Evolutionary conservation across 2,329 filamentous ascomycete genomes (phyloP).

Genomic region (Endothia cerciana): DNA sequence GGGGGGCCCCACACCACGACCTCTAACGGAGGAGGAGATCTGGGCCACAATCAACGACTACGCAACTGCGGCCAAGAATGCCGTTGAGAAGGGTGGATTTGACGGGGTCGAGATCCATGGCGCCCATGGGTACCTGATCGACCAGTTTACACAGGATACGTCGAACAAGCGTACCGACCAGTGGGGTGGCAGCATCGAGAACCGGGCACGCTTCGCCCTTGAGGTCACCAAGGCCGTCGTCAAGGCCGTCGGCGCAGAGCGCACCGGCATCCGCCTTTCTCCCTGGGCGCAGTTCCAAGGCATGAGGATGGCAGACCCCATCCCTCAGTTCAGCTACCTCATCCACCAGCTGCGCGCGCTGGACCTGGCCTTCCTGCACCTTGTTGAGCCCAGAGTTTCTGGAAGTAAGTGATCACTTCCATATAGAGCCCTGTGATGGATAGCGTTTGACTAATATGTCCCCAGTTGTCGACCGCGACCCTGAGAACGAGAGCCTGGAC

Average conservation of each 20-base stretch:
- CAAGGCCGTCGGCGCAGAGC: constrained; percentile 52
- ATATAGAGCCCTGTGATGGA: constrained; percentile 21
- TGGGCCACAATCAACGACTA: constrained; percentile 64
- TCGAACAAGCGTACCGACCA: constrained; percentile 56
- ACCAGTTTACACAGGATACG: constrained; percentile 61
- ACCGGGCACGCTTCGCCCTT: constrained; percentile 54
- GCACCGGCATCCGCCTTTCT: constrained; percentile 57
- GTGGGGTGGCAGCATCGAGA: constrained; percentile 59
- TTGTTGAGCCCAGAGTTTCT: constrained; percentile 59
- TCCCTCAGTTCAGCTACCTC: constrained; percentile 62
- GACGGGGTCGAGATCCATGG: constrained; percentile 68
- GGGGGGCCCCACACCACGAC: constrained; percentile 58
- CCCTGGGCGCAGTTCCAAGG: constrained; percentile 62
- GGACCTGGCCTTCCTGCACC: constrained; percentile 59
- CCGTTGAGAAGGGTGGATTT: constrained; percentile 63
- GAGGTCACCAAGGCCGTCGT: constrained; percentile 51
- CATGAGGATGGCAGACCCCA: constrained; percentile 62
- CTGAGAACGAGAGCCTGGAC: constrained; percentile 23
- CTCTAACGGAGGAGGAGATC: constrained; percentile 70
- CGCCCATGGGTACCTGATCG: constrained; percentile 66
- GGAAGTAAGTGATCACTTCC: constrained; percentile 45
- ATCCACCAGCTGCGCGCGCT: constrained; percentile 54
- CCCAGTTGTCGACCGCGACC: constrained; percentile 19
- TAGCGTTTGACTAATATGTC: background rate
- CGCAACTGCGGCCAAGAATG: constrained; percentile 56